A percentile compares a stretch with the other conserved stretches of the same genome.
Conservation (phyloP, 225 moss, liverwort and hornwort genomes). For the Antitrichia curtipendula region DNA sequence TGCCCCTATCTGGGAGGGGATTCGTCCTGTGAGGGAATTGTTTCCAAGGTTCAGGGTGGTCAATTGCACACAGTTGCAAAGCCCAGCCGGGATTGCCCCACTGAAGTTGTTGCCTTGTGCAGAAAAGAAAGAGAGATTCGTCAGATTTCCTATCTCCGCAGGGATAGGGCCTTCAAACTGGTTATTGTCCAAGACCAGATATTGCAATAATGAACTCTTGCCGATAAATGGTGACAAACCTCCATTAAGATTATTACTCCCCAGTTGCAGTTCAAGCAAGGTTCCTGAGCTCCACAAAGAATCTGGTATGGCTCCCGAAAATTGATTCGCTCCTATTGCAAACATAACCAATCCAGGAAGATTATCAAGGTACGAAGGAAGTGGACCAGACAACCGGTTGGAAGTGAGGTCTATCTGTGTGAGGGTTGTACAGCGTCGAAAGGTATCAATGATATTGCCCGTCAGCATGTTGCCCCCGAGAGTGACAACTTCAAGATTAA, state of each 20-base stretch:
- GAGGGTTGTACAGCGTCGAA: slow-evolving; percentile 42
- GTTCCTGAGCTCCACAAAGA: slow-evolving; percentile 57
- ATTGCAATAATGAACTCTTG: slow-evolving; percentile 37
- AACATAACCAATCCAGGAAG: slow-evolving; percentile 47
- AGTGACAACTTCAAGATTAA: slow-evolving; percentile 7
- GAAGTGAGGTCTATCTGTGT: slow-evolving; percentile 59
- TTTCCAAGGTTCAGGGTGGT: slow-evolving; percentile 63
- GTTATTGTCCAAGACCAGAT: slow-evolving; percentile 56
- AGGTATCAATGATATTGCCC: slow-evolving; percentile 47
- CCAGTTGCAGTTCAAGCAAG: slow-evolving; percentile 59
- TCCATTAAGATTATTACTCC: slow-evolving; percentile 51
- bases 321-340: slow-evolving; percentile 59
- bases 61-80: slow-evolving; percentile 60
- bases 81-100: slow-evolving; percentile 49
- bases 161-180: slow-evolving; percentile 59
- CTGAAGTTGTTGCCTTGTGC: slow-evolving; percentile 54
- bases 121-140: slow-evolving; percentile 51
- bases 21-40: slow-evolving; percentile 56
- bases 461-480: slow-evolving; percentile 28
- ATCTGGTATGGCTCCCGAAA: slow-evolving; percentile 59
- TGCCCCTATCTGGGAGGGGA: slow-evolving; percentile 53
- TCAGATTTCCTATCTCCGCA: slow-evolving; percentile 55
- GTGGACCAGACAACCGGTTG: slow-evolving; percentile 44
- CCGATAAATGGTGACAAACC: slow-evolving; percentile 51
- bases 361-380: slow-evolving; percentile 51